These are phyloP conservation scores for Elasticomyces elasticus DNA, from an alignment of 495 filamentous ascomycete genomes.

Conservation along the genomic window DNA sequence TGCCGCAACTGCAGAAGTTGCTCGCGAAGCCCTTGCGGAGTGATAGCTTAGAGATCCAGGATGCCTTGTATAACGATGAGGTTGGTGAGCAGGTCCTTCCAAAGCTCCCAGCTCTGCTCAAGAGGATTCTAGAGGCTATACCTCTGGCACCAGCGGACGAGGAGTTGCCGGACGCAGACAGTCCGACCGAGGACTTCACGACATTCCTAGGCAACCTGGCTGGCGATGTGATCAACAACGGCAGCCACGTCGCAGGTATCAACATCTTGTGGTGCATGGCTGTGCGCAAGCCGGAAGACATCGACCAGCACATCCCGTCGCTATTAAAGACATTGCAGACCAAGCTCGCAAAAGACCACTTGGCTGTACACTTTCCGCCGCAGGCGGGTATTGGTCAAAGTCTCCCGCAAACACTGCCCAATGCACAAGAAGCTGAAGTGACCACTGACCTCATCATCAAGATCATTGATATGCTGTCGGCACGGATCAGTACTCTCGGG, in stretches of 20 bases:
- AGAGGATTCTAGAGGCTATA: conserved; percentile 77
- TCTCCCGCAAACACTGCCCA: conserved; percentile 15
- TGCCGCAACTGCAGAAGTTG: conserved; percentile 70
- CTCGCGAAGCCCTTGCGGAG: conserved; percentile 81
- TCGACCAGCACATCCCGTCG: conserved; percentile 76
- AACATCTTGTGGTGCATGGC: conserved; percentile 87
- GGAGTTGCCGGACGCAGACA: conserved; percentile 72
- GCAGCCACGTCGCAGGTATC: conserved; percentile 73
- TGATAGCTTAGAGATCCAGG: conserved; percentile 82
- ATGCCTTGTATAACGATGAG: conserved; percentile 68
- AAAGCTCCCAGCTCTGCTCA: conserved; percentile 57
- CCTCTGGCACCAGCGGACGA: conserved; percentile 64
- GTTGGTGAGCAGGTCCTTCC: conserved; percentile 53
- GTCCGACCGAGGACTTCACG: conserved; percentile 66
- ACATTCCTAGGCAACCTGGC: conserved; percentile 71
- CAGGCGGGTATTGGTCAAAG: conserved; percentile 29
- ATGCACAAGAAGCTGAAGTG: conserved; percentile 62
- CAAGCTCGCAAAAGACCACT: conserved; percentile 91
- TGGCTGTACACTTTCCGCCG: conserved; percentile 56
- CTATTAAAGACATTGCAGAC: conserved; percentile 88
- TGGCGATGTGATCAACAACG: conserved; percentile 66
- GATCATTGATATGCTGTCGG: conserved; percentile 80
- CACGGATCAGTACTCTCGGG: conserved; percentile 86
- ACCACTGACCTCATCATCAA: conserved; percentile 84
- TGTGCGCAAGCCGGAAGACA: conserved; percentile 67